A percentile compares a stretch with the other conserved stretches of the same genome.
Evolutionary conservation across 352 stramenopile species (phyloP).

Genomic region (Lagenidium giganteum): DNA sequence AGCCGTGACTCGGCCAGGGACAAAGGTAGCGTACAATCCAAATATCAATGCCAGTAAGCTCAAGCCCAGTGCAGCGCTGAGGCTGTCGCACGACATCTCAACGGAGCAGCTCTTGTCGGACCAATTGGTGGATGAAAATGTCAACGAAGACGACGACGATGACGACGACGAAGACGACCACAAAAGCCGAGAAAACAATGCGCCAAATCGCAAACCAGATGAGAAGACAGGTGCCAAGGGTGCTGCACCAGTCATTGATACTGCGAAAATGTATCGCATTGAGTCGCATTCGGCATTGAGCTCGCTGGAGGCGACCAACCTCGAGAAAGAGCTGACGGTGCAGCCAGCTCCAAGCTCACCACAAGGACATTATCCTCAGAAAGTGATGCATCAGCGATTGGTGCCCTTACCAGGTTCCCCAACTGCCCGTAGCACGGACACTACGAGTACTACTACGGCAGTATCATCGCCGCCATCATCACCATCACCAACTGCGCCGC

Average conservation of each 20-base stretch:
- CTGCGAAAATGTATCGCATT: constrained; percentile 45
- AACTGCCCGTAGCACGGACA: too few species aligned
- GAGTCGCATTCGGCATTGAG: constrained; percentile 60
- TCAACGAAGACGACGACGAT: constrained; percentile 45
- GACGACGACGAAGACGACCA: constrained; percentile 31
- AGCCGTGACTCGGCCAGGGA: not conserved
- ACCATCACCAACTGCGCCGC: not conserved
- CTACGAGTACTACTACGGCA: constrained; percentile 11
- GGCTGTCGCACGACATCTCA: constrained; percentile 58
- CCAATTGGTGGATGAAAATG: constrained; percentile 54
- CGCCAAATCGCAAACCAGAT: not conserved
- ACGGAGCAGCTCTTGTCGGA: constrained; percentile 64
- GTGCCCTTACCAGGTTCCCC: too few species aligned
- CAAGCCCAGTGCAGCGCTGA: constrained; percentile 6
- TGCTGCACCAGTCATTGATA: not conserved
- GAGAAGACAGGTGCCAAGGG: not conserved
- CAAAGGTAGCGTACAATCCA: not conserved
- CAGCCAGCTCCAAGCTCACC: not conserved
- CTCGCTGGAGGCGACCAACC: constrained; percentile 39
- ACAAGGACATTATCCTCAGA: too few species aligned
- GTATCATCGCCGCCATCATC: not conserved
- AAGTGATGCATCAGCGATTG: too few species aligned
- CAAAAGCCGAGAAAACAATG: constrained; percentile 14
- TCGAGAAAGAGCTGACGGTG: constrained; percentile 14
- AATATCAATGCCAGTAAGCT: constrained; percentile 1